phyloP scores from a whole-genome alignment of 73 alveolate genomes.

The Effrenium voratum region DNA sequence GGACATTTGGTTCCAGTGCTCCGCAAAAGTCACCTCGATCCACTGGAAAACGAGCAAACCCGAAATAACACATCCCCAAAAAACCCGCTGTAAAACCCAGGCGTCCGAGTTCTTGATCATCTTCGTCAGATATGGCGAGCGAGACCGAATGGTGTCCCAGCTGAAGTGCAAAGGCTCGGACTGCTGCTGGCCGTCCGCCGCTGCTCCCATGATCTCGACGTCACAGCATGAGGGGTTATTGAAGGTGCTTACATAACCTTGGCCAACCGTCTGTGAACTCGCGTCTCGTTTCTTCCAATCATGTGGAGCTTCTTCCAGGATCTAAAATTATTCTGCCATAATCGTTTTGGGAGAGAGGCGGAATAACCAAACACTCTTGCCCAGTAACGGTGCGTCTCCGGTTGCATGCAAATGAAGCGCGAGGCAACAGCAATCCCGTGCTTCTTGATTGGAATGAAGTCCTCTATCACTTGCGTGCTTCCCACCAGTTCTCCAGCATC shows the following conservation, averaged over 20 bases:
- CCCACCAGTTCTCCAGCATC: conserved; percentile 16
- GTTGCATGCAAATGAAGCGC: background rate
- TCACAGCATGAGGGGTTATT: background rate
- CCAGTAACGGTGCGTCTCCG: background rate
- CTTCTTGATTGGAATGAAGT: background rate
- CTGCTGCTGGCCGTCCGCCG: background rate
- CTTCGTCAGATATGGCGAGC: conserved; percentile 29
- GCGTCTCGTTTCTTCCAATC: too few relatives aligned
- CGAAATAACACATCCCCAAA: too few relatives aligned
- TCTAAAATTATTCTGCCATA: too few relatives aligned
- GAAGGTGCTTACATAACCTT: conserved; percentile 1
- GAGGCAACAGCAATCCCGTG: background rate
- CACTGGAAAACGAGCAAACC: too few relatives aligned
- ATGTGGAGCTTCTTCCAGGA: too few relatives aligned
- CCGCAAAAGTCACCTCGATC: too few relatives aligned
- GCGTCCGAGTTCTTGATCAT: background rate
- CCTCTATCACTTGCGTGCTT: background rate
- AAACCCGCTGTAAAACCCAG: too few relatives aligned
- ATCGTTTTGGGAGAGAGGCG: too few relatives aligned
- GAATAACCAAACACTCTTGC: too few relatives aligned
- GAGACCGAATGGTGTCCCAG: conserved; percentile 57
- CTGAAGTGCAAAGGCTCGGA: conserved; percentile 7
- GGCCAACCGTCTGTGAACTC: too few relatives aligned
- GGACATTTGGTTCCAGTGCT: too few relatives aligned
- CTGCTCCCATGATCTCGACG: background rate